Base-by-base conservation (phyloP, 2,329 filamentous ascomycete genomes). In the Fusarium subglutinans region DNA sequence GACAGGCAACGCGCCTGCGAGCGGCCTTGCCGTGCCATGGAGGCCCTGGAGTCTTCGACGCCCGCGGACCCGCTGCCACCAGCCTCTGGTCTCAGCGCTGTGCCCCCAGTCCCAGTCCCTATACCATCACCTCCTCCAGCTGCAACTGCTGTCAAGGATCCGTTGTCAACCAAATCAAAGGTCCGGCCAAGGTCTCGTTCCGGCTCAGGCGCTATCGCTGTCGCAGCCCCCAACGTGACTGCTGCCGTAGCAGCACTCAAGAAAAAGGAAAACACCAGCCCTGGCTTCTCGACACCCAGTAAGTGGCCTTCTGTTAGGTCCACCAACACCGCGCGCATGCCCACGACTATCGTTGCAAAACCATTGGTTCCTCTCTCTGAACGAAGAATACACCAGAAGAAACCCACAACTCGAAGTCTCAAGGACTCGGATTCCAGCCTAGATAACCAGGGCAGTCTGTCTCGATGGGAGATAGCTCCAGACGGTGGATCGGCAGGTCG, bases 401-500 rank as follows among this genome's bases (percentile, higher is more conserved):
- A 80, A 70, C 79, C 69, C 66, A 79, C 66, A 26, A 51, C 70
- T 17, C 81, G 82, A 76, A 72, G 82, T 56, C 89, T 86, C 79
- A 87, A 87, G 75, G 88, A 87, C 64, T 83, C 68, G 6, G 70
- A 73, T 51, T 62, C 84, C 59, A 90, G 92, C 62, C 78, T 85
- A 17, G 87, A 88, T 28, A 59, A 66, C 51, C 72, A 77, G 51
- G 69, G 66, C 26, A 75, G 59, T 50, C 61, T 67, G 28, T 45
- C 69, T 35, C 89, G 86, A 78, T 85, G 84, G 76, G 88, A 90
- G 61, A 84, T 90, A 65, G 83, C 86, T n/a, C 86, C 88, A 17
- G 92, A 94, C 78, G 88, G 88, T 66, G 83, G 86, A 65, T 89
- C 90, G 53, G 89, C 86, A 62, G 88, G 89, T 40, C 87, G 91